A percentile compares a stretch with the other conserved stretches of the same genome.
These are phyloP conservation scores for Sindora glabra DNA, from an alignment of 306 rosid genomes.

Conservation along the genomic window DNA sequence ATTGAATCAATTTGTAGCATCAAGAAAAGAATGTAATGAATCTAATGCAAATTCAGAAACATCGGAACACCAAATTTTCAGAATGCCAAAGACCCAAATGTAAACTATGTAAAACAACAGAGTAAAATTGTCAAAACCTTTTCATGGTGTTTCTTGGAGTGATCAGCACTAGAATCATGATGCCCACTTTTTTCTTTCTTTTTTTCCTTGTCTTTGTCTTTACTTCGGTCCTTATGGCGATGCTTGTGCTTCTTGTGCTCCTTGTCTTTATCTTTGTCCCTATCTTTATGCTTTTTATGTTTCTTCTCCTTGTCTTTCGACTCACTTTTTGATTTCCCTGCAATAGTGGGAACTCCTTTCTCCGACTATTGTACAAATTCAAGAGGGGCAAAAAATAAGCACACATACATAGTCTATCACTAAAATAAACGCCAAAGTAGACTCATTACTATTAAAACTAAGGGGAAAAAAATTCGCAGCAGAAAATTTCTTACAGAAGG, in stretches of 20 bases:
- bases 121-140: slow-evolving; percentile 58
- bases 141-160: slow-evolving; percentile 82
- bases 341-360: slow-evolving; percentile 76
- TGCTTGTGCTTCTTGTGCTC: slow-evolving; percentile 94
- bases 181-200: slow-evolving; percentile 81
- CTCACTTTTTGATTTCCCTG: slow-evolving; percentile 73
- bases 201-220: slow-evolving; percentile 90
- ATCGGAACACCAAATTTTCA: neutral
- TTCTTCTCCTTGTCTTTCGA: slow-evolving; percentile 89
- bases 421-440: neutral
- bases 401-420: neutral
- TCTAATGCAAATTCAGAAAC: too few relatives aligned
- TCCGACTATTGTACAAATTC: slow-evolving; percentile 43
- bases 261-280: slow-evolving; percentile 79
- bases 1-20: neutral
- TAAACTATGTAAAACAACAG: slow-evolving; percentile 14
- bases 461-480: slow-evolving; percentile 3
- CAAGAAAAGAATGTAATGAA: too few relatives aligned
- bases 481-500: slow-evolving; percentile 57
- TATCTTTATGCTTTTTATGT: slow-evolving; percentile 82
- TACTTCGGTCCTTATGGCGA: slow-evolving; percentile 76
- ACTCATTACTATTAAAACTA: neutral
- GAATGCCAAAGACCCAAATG: neutral
- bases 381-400: neutral
- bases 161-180: slow-evolving; percentile 81